phyloP scores from a whole-genome alignment of 2,329 filamentous ascomycete species.

The Tympanopsis confertula region DNA sequence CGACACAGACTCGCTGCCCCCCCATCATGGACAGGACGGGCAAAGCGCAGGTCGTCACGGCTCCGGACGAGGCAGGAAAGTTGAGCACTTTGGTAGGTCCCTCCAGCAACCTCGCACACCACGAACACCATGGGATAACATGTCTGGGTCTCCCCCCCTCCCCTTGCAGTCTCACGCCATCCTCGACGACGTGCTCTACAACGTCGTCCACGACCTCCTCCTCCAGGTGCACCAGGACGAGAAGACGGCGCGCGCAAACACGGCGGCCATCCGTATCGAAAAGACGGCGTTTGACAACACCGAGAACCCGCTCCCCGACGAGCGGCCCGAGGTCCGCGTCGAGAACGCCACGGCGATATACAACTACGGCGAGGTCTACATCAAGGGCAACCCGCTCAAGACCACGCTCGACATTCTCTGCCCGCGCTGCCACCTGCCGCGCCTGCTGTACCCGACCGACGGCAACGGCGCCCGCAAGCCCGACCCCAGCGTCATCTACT shows the following conservation, averaged over 20 bases:
- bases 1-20: conserved; percentile 11
- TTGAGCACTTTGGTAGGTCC: conserved; percentile 50
- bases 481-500: conserved; percentile 61
- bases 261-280: conserved; percentile 53
- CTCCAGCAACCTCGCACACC: conserved; percentile 7
- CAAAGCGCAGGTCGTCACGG: conserved; percentile 44
- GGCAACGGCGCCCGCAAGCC: conserved; percentile 55
- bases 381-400: conserved; percentile 63
- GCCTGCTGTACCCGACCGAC: conserved; percentile 61
- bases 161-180: conserved; percentile 44
- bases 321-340: conserved; percentile 41
- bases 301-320: conserved; percentile 38
- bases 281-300: conserved; percentile 45
- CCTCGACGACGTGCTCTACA: conserved; percentile 65
- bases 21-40: conserved; percentile 25
- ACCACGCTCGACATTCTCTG: conserved; percentile 63
- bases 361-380: conserved; percentile 54
- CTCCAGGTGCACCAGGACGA: conserved; percentile 68
- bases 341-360: conserved; percentile 61
- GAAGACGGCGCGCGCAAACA: conserved; percentile 59
- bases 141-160: conserved; percentile 1
- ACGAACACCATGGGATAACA: conserved; percentile 2
- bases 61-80: conserved; percentile 34
- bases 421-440: conserved; percentile 62
- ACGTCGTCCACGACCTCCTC: conserved; percentile 64